Percentiles rank a stretch among this genome's conserved stretches.
Evolutionary conservation across 805 yeast species (phyloP).

Genomic region (Candida methanosorbosa): DNA sequence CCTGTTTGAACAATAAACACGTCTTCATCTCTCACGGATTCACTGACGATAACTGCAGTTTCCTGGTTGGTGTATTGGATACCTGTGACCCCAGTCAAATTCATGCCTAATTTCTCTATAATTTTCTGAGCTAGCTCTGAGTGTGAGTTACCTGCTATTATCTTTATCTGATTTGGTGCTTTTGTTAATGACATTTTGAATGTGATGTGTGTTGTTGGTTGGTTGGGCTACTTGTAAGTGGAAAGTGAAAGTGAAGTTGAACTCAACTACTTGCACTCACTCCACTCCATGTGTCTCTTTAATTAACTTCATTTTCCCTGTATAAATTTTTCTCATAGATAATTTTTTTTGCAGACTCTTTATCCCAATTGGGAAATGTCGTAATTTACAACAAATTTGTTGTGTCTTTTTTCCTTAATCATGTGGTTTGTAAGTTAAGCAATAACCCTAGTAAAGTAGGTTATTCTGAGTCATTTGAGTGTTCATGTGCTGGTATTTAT

Average conservation of each 20-base stretch:
- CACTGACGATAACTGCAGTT: constrained; percentile 81
- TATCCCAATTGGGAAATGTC: too few species aligned
- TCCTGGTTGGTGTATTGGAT: constrained; percentile 83
- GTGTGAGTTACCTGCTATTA: constrained; percentile 67
- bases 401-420: too few species aligned
- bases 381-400: too few species aligned
- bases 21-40: constrained; percentile 86
- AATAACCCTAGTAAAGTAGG: too few species aligned
- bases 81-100: constrained; percentile 68
- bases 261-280: not conserved
- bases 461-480: too few species aligned
- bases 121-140: constrained; percentile 73
- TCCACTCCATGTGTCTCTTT: not conserved
- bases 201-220: not conserved
- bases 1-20: constrained; percentile 83
- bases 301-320: not conserved
- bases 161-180: constrained; percentile 37
- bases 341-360: not conserved
- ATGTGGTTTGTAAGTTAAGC: too few species aligned
- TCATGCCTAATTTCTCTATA: constrained; percentile 54
- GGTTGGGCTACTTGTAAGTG: not conserved
- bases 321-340: not conserved
- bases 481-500: too few species aligned
- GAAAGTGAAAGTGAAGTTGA: not conserved
- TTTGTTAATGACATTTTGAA: constrained; percentile 22